Percentiles rank a stretch among this genome's conserved stretches.
phyloP scores from a whole-genome alignment of 2,329 filamentous ascomycete genomes.

The Stemphylium lycopersici region DNA sequence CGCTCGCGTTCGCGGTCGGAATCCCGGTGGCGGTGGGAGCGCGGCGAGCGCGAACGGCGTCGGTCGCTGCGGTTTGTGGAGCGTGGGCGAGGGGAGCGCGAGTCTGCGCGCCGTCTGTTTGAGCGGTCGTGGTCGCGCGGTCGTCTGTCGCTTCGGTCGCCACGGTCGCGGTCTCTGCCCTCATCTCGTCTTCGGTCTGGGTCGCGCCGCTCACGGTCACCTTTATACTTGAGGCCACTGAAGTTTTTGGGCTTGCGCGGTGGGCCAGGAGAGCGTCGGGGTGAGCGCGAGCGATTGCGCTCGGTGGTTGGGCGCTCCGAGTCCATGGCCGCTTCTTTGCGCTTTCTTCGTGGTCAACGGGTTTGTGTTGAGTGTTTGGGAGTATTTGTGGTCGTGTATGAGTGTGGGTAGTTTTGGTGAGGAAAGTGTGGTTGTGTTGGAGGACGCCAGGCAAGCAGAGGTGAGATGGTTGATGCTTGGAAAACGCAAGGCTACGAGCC shows the following conservation, averaged over 20 bases:
- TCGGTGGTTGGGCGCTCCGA: constrained; percentile 9
- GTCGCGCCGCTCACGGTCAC: constrained; percentile 20
- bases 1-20: constrained; percentile 10
- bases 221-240: constrained; percentile 66
- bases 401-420: not conserved
- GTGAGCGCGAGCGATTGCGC: constrained; percentile 37
- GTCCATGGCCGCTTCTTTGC: constrained; percentile 7
- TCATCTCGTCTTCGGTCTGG: constrained; percentile 15
- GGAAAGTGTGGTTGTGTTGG: not conserved
- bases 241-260: constrained; percentile 46
- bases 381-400: not conserved
- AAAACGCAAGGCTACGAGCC: constrained; percentile 3
- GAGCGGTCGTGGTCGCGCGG: constrained; percentile 25
- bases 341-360: not conserved
- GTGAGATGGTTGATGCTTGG: not conserved
- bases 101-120: constrained; percentile 2
- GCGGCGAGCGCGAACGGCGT: constrained; percentile 2
- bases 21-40: not conserved
- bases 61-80: constrained; percentile 11
- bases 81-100: constrained; percentile 2
- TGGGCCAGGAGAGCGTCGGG: constrained; percentile 21
- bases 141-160: constrained; percentile 33
- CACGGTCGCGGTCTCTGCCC: not conserved
- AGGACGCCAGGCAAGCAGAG: not conserved
- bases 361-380: not conserved